Evolutionary conservation across 306 rosid genomes (phyloP).

Genomic region (Trifolium subterraneum): DNA sequence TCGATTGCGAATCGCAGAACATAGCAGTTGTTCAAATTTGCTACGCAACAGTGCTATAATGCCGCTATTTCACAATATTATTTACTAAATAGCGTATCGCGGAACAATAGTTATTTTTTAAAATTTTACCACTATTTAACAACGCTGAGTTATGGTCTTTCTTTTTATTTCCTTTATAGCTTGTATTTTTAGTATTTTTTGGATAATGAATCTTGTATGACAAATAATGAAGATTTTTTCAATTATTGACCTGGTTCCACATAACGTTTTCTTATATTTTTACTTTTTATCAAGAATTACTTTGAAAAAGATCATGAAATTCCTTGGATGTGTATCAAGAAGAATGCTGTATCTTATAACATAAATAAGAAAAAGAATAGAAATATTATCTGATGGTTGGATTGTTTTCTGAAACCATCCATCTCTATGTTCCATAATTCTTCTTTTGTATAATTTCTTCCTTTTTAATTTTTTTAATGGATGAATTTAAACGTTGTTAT

Average conservation of each 20-base stretch:
- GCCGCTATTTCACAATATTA: not conserved
- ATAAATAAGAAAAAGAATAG: not conserved
- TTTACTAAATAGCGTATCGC: not conserved
- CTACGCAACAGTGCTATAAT: not conserved
- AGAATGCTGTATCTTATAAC: conserved; percentile 24
- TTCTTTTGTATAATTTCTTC: conserved; percentile 16
- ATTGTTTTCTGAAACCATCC: conserved; percentile 27
- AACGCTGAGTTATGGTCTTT: not conserved
- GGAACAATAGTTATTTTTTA: not conserved
- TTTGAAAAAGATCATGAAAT: conserved; percentile 1
- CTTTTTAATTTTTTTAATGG: not conserved
- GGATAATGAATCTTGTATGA: conserved; percentile 8
- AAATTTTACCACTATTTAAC: not conserved
- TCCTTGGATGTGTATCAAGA: conserved; percentile 15
- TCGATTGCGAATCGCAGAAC: not conserved
- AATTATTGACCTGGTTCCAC: conserved; percentile 23
- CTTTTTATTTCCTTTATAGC: conserved; percentile 17
- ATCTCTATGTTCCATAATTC: conserved; percentile 17
- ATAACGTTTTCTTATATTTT: conserved; percentile 12
- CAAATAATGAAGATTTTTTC: conserved; percentile 5
- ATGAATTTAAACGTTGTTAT: conserved; percentile 11
- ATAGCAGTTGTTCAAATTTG: not conserved
- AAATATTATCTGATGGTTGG: conserved; percentile 24
- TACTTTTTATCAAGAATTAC: conserved; percentile 1
- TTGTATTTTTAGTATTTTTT: conserved; percentile 14